A percentile compares a stretch with the other conserved stretches of the same genome.
Evolutionary conservation across 2,329 filamentous ascomycete genomes (phyloP).

Genomic region (Colletotrichum chrysophilum): DNA sequence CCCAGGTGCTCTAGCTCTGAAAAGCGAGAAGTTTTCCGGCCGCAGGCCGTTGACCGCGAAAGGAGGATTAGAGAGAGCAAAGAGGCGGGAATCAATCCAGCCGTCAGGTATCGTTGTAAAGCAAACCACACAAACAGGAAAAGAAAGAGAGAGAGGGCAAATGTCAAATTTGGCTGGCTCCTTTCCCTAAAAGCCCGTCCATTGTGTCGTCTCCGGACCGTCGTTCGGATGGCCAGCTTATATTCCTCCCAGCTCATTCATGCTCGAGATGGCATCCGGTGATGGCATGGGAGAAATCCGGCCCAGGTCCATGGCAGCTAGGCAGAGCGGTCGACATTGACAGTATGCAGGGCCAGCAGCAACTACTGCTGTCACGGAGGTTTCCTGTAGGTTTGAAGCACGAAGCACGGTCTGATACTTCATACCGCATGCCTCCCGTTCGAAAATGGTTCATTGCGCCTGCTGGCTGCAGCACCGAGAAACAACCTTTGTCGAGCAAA

Average conservation of each 20-base stretch:
- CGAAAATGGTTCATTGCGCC: constrained; percentile 13
- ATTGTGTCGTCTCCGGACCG: not conserved
- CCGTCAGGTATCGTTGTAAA: not conserved
- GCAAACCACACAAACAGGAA: not conserved
- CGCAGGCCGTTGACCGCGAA: not conserved
- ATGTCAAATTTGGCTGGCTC: not conserved
- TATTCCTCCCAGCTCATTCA: not conserved
- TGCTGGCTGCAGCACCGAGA: constrained; percentile 15
- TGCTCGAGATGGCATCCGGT: not conserved
- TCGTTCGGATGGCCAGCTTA: constrained; percentile 13
- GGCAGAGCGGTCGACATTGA: not conserved
- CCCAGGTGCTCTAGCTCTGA: constrained; percentile 10
- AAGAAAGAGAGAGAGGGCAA: not conserved
- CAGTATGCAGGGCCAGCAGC: not conserved
- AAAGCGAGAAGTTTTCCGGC: not conserved
- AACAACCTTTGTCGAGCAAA: constrained; percentile 8
- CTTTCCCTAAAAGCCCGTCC: not conserved
- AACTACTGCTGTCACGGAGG: not conserved
- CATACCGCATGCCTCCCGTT: not conserved
- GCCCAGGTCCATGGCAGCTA: not conserved
- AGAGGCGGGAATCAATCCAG: not conserved
- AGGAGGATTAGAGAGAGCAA: not conserved
- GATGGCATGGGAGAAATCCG: not conserved
- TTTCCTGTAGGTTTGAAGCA: constrained; percentile 18
- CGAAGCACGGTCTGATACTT: constrained; percentile 7